phyloP scores from a whole-genome alignment of 2,329 filamentous ascomycete species.

The Paecilomyces sp. region DNA sequence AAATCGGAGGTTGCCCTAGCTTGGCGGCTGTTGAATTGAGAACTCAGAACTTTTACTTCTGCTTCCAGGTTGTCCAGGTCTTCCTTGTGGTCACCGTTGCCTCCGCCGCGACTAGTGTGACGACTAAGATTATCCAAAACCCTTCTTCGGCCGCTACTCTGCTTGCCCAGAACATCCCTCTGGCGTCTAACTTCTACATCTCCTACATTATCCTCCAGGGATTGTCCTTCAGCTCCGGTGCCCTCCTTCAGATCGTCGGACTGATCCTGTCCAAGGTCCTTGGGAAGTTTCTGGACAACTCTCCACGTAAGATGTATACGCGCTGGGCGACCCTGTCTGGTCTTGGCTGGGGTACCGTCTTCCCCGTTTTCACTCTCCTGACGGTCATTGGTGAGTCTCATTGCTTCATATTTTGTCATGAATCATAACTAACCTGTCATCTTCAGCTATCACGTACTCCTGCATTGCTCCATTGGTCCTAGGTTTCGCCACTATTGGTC shows the following conservation, averaged over 20 bases:
- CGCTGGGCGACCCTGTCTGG: conserved; percentile 68
- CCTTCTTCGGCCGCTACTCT: conserved; percentile 57
- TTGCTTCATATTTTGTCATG: not conserved
- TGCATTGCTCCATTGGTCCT: conserved; percentile 81
- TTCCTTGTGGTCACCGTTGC: conserved; percentile 81
- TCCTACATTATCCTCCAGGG: conserved; percentile 94
- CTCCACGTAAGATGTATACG: conserved; percentile 70
- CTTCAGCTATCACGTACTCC: conserved; percentile 70
- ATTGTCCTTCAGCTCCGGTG: conserved; percentile 65
- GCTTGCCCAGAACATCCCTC: conserved; percentile 68
- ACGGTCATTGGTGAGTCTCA: conserved; percentile 61
- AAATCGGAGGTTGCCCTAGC: conserved; percentile 71
- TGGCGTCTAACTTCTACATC: conserved; percentile 88
- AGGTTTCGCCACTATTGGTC: conserved; percentile 70
- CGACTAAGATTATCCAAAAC: conserved; percentile 54
- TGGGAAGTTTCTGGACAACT: conserved; percentile 67
- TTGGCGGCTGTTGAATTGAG: conserved; percentile 75
- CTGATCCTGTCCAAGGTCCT: conserved; percentile 67
- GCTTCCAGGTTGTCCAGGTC: conserved; percentile 67
- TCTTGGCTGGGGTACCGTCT: conserved; percentile 75
- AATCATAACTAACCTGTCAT: not conserved
- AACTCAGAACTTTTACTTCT: conserved; percentile 84
- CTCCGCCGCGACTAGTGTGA: conserved; percentile 68
- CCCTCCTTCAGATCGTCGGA: conserved; percentile 66
- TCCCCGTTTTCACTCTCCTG: conserved; percentile 76